Percentiles rank a stretch among this genome's conserved stretches.
Conservation (phyloP, 768 basidiomycete species). For the Boletus eberwhitei region DNA sequence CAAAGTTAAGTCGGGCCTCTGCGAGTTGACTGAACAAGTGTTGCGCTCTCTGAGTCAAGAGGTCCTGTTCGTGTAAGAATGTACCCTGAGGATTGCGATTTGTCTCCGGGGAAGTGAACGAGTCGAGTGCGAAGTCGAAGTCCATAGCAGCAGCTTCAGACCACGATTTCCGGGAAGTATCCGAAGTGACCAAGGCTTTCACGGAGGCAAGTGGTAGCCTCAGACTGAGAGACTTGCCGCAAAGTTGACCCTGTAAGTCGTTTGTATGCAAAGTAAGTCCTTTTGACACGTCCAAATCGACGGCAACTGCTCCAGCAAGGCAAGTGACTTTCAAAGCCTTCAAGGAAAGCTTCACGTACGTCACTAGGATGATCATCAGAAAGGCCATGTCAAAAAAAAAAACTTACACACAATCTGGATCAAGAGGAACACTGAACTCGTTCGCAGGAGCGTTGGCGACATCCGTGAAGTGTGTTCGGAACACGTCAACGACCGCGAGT, state of each 20-base stretch:
- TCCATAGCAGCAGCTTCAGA: constrained; percentile 56
- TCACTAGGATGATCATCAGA: constrained; percentile 50
- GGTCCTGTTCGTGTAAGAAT: constrained; percentile 73
- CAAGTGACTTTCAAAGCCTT: constrained; percentile 54
- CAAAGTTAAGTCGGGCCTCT: constrained; percentile 12
- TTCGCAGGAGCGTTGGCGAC: constrained; percentile 75
- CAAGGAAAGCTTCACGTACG: constrained; percentile 72
- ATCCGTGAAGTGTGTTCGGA: constrained; percentile 73
- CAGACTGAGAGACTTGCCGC: constrained; percentile 62
- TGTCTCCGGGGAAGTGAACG: constrained; percentile 61
- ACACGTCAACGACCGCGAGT: constrained; percentile 49
- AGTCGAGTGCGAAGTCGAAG: constrained; percentile 60
- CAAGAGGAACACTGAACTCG: constrained; percentile 56
- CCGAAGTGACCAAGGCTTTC: constrained; percentile 48
- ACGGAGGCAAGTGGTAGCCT: constrained; percentile 49
- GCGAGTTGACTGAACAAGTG: constrained; percentile 43
- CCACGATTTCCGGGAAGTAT: constrained; percentile 49
- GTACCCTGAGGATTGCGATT: constrained; percentile 52
- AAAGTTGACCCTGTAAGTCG: constrained; percentile 66
- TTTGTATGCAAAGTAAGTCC: constrained; percentile 72
- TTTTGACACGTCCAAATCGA: constrained; percentile 50
- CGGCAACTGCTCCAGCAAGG: constrained; percentile 48
- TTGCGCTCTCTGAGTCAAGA: constrained; percentile 57
- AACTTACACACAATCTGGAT: constrained; percentile 70
- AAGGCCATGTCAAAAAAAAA: neutral